Conservation (phyloP, 202 grass and related monocot genomes). For the Zizania palustris region DNA sequence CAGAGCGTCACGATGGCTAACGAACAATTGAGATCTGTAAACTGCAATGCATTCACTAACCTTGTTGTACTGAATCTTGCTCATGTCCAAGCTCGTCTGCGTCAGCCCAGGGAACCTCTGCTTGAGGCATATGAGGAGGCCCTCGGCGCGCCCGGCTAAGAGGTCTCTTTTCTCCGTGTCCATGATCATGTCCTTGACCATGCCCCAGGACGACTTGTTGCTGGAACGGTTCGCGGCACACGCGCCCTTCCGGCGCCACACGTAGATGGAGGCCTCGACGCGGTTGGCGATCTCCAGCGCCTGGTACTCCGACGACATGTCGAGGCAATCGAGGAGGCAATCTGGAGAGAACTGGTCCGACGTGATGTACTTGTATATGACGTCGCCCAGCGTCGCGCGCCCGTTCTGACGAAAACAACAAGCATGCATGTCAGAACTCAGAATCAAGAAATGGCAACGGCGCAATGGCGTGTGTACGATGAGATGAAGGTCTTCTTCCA, state of each 20-base stretch:
- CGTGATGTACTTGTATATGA: slow-evolving; percentile 82
- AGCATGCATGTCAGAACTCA: slow-evolving; percentile 4
- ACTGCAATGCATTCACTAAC: slow-evolving; percentile 31
- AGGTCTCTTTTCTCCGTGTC: slow-evolving; percentile 80
- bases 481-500: not conserved
- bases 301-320: slow-evolving; percentile 90
- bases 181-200: slow-evolving; percentile 78
- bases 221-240: slow-evolving; percentile 35
- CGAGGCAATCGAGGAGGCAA: slow-evolving; percentile 81
- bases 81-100: slow-evolving; percentile 86
- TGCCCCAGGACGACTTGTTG: slow-evolving; percentile 74
- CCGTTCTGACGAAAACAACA: slow-evolving; percentile 55
- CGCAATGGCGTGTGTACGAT: not conserved
- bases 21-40: not conserved
- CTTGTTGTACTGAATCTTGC: slow-evolving; percentile 98
- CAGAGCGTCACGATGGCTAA: not conserved
- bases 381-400: slow-evolving; percentile 71
- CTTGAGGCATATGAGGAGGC: slow-evolving; percentile 73
- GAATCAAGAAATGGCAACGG: not conserved
- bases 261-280: slow-evolving; percentile 84
- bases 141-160: slow-evolving; percentile 83
- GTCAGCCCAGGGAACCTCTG: slow-evolving; percentile 92
- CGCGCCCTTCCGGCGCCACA: slow-evolving; percentile 67
- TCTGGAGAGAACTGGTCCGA: slow-evolving; percentile 88
- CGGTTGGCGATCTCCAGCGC: slow-evolving; percentile 87